A percentile compares a stretch with the other conserved stretches of the same genome.
Evolutionary conservation across 495 filamentous ascomycete species (phyloP).

Genomic region (Xanthoparmelia taractica): DNA sequence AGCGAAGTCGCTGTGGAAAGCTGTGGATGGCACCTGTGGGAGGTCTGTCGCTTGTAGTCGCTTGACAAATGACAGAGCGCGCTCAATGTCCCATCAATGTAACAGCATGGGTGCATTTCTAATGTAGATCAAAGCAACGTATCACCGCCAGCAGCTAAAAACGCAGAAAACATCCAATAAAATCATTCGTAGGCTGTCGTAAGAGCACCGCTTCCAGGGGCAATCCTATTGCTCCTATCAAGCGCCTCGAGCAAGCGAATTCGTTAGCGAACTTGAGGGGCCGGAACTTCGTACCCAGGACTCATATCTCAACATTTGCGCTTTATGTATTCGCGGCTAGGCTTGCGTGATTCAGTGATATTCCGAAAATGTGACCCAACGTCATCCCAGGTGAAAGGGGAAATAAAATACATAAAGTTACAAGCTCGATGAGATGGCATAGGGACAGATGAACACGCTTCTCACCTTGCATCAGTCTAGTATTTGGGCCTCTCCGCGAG

Average conservation of each 20-base stretch:
- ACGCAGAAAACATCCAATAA: not conserved
- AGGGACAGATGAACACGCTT: not conserved
- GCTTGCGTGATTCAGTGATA: not conserved
- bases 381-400: not conserved
- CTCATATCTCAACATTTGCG: not conserved
- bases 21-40: not conserved
- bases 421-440: not conserved
- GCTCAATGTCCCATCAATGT: not conserved
- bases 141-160: not conserved
- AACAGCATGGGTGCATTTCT: not conserved
- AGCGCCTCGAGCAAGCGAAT: not conserved
- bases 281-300: not conserved
- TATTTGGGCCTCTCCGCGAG: not conserved
- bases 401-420: not conserved
- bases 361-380: not conserved
- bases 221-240: not conserved
- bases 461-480: not conserved
- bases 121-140: not conserved
- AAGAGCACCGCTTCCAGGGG: not conserved
- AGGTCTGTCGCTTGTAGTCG: not conserved
- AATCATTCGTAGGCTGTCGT: not conserved
- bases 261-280: not conserved
- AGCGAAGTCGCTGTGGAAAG: not conserved
- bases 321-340: not conserved
- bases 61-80: not conserved